These are phyloP conservation scores for Tremella yokohamensis DNA, from an alignment of 768 basidiomycete genomes.

Conservation along the genomic window DNA sequence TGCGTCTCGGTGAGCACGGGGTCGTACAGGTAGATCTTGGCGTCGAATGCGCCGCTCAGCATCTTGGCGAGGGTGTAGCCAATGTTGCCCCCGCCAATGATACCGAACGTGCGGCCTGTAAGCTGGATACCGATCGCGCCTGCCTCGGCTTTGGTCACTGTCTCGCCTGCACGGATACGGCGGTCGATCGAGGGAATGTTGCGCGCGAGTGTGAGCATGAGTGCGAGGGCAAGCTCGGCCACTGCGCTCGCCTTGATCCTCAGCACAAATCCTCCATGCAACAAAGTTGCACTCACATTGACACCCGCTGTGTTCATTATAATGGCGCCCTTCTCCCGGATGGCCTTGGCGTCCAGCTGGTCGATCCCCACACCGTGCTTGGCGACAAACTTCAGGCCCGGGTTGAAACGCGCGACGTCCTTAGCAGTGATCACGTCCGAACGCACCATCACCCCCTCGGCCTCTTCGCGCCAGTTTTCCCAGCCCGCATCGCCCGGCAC, in stretches of 20 bases:
- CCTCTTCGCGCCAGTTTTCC: constrained; percentile 10
- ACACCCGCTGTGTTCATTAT: constrained; percentile 15
- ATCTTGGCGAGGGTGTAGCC: constrained; percentile 15
- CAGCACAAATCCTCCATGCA: neutral
- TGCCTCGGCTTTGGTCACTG: constrained; percentile 11
- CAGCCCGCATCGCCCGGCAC: constrained; percentile 7
- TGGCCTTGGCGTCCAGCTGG: neutral
- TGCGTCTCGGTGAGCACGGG: constrained; percentile 5
- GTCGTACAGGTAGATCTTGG: constrained; percentile 13
- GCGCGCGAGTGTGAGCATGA: constrained; percentile 11
- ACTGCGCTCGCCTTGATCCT: constrained; percentile 6
- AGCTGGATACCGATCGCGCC: constrained; percentile 13
- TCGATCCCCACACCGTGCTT: constrained; percentile 15
- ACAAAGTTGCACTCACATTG: constrained; percentile 1
- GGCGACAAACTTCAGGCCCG: constrained; percentile 7
- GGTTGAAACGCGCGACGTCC: constrained; percentile 8
- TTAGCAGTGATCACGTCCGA: neutral
- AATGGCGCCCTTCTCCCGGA: constrained; percentile 7
- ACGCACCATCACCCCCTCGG: constrained; percentile 16
- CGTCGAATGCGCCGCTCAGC: constrained; percentile 15
- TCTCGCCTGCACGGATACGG: constrained; percentile 7
- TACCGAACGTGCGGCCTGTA: constrained; percentile 13
- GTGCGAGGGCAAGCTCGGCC: constrained; percentile 18
- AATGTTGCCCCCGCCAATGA: constrained; percentile 19
- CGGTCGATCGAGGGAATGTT: constrained; percentile 11